Evolutionary conservation across 331 rosid genomes (phyloP).

Genomic region (Quercus lobata): DNA sequence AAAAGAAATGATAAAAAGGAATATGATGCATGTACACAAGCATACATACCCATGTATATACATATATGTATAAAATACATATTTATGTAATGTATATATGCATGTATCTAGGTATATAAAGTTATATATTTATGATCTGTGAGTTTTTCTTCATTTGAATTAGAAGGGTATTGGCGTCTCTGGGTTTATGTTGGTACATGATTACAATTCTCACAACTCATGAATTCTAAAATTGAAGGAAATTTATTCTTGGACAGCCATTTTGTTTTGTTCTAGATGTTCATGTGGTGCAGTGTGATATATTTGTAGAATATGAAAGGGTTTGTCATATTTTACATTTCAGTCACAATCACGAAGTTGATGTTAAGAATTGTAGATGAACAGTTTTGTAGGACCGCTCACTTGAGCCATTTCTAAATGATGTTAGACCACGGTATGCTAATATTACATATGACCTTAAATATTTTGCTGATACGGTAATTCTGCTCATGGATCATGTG

Average conservation of each 20-base stretch:
- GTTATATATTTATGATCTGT: not conserved
- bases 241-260: not conserved
- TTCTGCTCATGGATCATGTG: not conserved
- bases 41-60: too few relatives aligned
- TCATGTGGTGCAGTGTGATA: not conserved
- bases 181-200: not conserved
- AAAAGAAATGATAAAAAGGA: too few relatives aligned
- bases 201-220: not conserved
- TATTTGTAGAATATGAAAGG: not conserved
- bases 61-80: too few relatives aligned
- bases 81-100: too few relatives aligned
- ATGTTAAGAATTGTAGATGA: not conserved
- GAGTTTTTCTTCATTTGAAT: not conserved
- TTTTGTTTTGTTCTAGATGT: not conserved
- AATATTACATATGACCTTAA: not conserved
- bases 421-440: not conserved
- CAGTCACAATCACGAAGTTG: not conserved
- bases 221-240: too few relatives aligned
- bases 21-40: too few relatives aligned
- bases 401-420: not conserved
- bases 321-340: not conserved
- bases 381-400: not conserved
- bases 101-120: too few relatives aligned
- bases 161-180: not conserved
- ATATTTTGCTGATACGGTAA: not conserved